Evolutionary conservation across 768 basidiomycete genomes (phyloP).

Genomic region (Suillus plorans): DNA sequence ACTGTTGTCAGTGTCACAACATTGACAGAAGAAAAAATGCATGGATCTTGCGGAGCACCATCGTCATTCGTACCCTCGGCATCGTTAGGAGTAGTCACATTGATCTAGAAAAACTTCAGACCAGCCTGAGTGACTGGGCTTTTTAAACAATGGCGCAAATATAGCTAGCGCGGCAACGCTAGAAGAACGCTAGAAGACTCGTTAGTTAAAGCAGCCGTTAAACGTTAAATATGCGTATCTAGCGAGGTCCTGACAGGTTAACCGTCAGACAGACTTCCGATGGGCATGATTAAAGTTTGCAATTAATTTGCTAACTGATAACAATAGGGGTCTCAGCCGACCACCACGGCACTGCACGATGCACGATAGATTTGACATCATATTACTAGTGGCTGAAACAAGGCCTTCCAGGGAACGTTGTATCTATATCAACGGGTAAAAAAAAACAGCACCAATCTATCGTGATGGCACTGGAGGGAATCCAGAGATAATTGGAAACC

Average conservation of each 20-base stretch:
- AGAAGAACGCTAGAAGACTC: not conserved
- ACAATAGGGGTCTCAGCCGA: not conserved
- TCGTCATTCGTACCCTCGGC: not conserved
- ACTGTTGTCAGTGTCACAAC: not conserved
- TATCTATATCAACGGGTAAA: not conserved
- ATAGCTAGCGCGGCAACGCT: not conserved
- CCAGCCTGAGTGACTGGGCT: not conserved
- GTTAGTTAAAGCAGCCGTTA: not conserved
- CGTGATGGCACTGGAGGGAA: not conserved
- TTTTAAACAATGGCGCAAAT: not conserved
- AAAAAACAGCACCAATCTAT: not conserved
- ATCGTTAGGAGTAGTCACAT: not conserved
- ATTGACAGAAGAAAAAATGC: not conserved
- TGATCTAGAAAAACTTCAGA: not conserved
- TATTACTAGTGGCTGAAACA: not conserved
- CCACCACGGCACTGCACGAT: too few relatives aligned
- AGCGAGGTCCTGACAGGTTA: not conserved
- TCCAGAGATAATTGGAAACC: conserved; percentile 44
- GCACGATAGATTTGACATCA: not conserved
- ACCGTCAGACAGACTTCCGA: not conserved
- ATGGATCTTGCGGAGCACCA: not conserved
- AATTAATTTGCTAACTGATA: not conserved
- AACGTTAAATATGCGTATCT: not conserved
- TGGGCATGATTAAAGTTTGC: not conserved
- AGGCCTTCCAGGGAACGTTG: not conserved